Evolutionary conservation across 192 early-diverging fungal species (phyloP).

Genomic region (Entomortierella parvispora): DNA sequence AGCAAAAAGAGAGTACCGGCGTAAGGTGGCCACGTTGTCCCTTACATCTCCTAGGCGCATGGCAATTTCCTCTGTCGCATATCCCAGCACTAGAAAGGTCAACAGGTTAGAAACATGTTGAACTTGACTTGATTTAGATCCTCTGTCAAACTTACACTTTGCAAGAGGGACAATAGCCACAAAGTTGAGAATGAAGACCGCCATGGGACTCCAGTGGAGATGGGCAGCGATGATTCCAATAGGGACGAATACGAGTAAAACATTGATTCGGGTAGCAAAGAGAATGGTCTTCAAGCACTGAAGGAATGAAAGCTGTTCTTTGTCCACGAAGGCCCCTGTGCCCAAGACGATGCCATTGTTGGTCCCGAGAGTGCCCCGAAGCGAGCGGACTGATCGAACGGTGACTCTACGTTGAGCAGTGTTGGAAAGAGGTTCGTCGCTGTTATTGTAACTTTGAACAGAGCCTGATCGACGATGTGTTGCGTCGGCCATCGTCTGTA

Average conservation of each 20-base stretch:
- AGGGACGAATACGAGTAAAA: conserved; percentile 80
- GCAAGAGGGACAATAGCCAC: conserved; percentile 92
- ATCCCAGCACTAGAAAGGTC: conserved; percentile 26
- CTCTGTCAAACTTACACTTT: conserved; percentile 62
- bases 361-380: conserved; percentile 18
- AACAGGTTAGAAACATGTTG: not conserved
- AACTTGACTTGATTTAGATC: not conserved
- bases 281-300: conserved; percentile 60
- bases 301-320: conserved; percentile 30
- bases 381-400: conserved; percentile 26
- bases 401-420: conserved; percentile 20
- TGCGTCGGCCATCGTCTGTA: not conserved
- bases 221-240: conserved; percentile 75
- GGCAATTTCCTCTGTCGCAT: conserved; percentile 43
- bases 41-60: conserved; percentile 62
- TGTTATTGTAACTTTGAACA: not conserved
- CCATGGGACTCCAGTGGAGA: conserved; percentile 71
- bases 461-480: not conserved
- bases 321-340: not conserved
- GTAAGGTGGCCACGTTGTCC: not conserved
- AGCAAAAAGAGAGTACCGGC: not conserved
- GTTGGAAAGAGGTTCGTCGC: conserved; percentile 28
- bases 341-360: conserved; percentile 1
- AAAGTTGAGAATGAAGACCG: conserved; percentile 88
- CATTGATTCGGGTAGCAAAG: conserved; percentile 72